A percentile compares a stretch with the other conserved stretches of the same genome.
Conservation (phyloP, 805 yeast species). For the Kodamaea lidongshanica region DNA sequence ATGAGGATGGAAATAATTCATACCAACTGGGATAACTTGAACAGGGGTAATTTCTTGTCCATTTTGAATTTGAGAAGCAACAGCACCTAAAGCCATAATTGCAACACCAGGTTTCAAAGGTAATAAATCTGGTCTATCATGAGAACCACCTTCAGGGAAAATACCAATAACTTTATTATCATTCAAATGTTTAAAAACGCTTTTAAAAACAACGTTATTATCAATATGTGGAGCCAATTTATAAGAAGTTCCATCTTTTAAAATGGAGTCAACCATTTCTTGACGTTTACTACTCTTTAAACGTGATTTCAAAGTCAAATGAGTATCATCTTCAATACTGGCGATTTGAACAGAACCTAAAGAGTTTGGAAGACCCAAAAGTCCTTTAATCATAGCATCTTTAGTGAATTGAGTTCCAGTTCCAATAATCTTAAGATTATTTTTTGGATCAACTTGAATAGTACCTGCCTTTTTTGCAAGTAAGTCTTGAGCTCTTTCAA, state of each 20-base stretch:
- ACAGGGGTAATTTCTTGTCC: slow-evolving; percentile 15
- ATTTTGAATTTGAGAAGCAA: slow-evolving; percentile 19
- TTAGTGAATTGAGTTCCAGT: slow-evolving; percentile 28
- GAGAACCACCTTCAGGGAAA: slow-evolving; percentile 42
- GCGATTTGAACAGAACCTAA: slow-evolving; percentile 30
- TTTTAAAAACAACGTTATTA: slow-evolving; percentile 28
- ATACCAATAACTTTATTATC: slow-evolving; percentile 31
- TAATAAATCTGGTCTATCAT: slow-evolving; percentile 36
- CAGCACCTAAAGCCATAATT: slow-evolving; percentile 40
- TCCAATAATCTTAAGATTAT: slow-evolving; percentile 21
- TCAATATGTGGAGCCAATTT: slow-evolving; percentile 37
- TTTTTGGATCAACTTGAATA: slow-evolving; percentile 18
- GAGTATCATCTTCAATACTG: slow-evolving; percentile 26
- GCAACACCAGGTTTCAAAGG: slow-evolving; percentile 43
- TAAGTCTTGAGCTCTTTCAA: slow-evolving; percentile 38
- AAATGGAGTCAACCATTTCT: slow-evolving; percentile 10
- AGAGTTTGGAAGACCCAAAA: slow-evolving; percentile 32
- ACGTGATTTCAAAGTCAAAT: slow-evolving; percentile 20
- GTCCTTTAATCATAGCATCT: slow-evolving; percentile 30
- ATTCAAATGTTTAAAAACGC: slow-evolving; percentile 34
- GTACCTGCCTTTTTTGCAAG: slow-evolving; percentile 25
- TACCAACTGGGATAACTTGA: slow-evolving; percentile 35
- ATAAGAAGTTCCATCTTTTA: slow-evolving; percentile 24
- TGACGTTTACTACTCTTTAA: slow-evolving; percentile 16
- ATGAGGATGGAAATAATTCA: slow-evolving; percentile 39